Evolutionary conservation across 2,329 filamentous ascomycete species (phyloP).

Genomic region (Ophiobolus disseminans): DNA sequence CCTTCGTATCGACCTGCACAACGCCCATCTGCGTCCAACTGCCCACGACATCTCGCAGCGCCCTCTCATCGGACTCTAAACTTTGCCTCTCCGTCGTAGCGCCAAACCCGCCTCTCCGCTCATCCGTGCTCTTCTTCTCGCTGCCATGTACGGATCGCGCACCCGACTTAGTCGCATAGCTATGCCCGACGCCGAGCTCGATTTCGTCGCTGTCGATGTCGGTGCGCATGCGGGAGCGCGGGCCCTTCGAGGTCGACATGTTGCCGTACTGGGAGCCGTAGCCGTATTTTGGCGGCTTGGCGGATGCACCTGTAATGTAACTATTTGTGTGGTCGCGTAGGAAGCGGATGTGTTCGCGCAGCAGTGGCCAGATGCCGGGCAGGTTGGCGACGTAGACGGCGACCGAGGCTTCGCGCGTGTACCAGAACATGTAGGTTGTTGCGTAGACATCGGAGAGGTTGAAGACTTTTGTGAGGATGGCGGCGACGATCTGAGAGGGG

Average conservation of each 20-base stretch:
- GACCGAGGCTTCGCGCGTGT: conserved; percentile 61
- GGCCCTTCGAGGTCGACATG: conserved; percentile 11
- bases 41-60: conserved; percentile 9
- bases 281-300: conserved; percentile 22
- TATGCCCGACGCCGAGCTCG: conserved; percentile 22
- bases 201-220: conserved; percentile 29
- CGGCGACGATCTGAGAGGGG: conserved; percentile 44
- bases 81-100: conserved; percentile 13
- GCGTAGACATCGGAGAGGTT: conserved; percentile 54
- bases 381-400: conserved; percentile 63
- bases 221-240: conserved; percentile 17
- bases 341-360: conserved; percentile 53
- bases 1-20: conserved; percentile 36
- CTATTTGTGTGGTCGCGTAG: conserved; percentile 34
- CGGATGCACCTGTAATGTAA: conserved; percentile 16
- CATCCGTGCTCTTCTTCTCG: conserved; percentile 8
- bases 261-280: conserved; percentile 29
- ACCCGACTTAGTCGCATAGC: conserved; percentile 16
- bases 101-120: conserved; percentile 12
- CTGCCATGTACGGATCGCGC: conserved; percentile 11
- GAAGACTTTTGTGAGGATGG: conserved; percentile 58
- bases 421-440: conserved; percentile 57
- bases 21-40: conserved; percentile 18
- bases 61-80: conserved; percentile 28
- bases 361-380: conserved; percentile 61